phyloP scores from a whole-genome alignment of 768 basidiomycete genomes.

The Serpula lacrymans region DNA sequence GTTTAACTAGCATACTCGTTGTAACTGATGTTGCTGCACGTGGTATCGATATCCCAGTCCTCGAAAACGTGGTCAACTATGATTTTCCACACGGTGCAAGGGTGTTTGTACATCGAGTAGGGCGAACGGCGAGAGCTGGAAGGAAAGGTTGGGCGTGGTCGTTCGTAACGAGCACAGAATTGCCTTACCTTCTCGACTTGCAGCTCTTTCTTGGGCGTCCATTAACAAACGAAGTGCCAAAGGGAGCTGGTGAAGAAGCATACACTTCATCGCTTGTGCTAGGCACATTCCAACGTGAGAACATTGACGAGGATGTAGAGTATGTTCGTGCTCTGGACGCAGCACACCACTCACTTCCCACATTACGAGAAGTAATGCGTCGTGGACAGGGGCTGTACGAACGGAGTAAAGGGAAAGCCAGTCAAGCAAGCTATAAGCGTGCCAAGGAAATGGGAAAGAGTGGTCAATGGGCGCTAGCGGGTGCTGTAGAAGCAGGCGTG shows the following conservation, averaged over 20 bases:
- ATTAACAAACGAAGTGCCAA: slow-evolving; percentile 46
- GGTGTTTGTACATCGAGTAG: slow-evolving; percentile 95
- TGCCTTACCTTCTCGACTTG: slow-evolving; percentile 89
- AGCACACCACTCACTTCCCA: slow-evolving; percentile 58
- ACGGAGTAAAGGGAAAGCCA: slow-evolving; percentile 88
- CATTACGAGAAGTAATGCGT: slow-evolving; percentile 77
- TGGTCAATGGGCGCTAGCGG: slow-evolving; percentile 67
- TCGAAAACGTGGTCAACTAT: slow-evolving; percentile 97
- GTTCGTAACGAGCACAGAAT: slow-evolving; percentile 79
- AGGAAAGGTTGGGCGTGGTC: slow-evolving; percentile 97
- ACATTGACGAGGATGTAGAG: slow-evolving; percentile 81
- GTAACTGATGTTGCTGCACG: slow-evolving; percentile 98
- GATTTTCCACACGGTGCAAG: slow-evolving; percentile 94
- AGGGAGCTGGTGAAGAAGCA: slow-evolving; percentile 48
- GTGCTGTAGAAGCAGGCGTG: slow-evolving; percentile 50
- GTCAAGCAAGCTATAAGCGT: slow-evolving; percentile 77
- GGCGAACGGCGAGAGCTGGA: slow-evolving; percentile 93
- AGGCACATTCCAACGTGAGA: slow-evolving; percentile 77
- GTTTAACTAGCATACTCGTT: slow-evolving; percentile 78
- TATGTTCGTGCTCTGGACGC: slow-evolving; percentile 66
- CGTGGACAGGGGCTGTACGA: slow-evolving; percentile 94
- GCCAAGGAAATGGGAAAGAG: slow-evolving; percentile 82
- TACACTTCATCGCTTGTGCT: slow-evolving; percentile 76
- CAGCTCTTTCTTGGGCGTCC: slow-evolving; percentile 90
- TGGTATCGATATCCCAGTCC: slow-evolving; percentile 94